Conservation (phyloP, 2,329 filamentous ascomycete genomes). For the Diaporthe aspalathi region DNA sequence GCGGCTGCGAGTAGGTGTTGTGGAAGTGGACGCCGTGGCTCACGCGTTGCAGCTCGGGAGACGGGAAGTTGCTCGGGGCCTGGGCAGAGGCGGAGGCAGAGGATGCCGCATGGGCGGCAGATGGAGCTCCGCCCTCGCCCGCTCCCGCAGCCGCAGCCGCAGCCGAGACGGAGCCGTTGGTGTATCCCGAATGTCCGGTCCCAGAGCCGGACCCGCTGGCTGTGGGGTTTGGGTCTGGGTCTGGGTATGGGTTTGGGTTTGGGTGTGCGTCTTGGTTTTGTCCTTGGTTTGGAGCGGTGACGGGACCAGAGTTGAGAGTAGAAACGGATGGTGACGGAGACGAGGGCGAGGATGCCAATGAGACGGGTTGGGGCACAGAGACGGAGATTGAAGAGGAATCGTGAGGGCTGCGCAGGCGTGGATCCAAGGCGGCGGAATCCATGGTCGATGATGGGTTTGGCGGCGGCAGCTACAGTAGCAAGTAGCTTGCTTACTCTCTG, state of each 20-base stretch:
- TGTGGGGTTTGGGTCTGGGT: neutral
- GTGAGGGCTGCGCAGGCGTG: constrained; percentile 38
- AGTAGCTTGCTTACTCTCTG: neutral
- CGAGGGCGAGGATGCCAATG: constrained; percentile 8
- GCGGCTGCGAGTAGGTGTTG: neutral
- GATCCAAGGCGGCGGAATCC: constrained; percentile 39
- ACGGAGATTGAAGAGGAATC: constrained; percentile 34
- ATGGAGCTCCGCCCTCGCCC: neutral
- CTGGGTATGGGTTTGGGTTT: too few relatives aligned
- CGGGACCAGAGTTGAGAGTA: constrained; percentile 3
- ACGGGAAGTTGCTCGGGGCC: constrained; percentile 29
- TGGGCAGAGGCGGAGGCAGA: constrained; percentile 21
- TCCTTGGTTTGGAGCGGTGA: neutral
- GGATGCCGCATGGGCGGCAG: constrained; percentile 10
- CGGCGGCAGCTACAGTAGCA: constrained; percentile 17
- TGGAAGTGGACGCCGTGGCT: constrained; percentile 12
- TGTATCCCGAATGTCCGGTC: neutral
- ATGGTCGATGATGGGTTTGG: constrained; percentile 17
- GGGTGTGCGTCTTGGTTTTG: neutral
- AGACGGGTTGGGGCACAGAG: constrained; percentile 12
- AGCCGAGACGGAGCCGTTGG: constrained; percentile 22
- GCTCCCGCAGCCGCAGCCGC: too few relatives aligned
- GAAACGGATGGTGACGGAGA: constrained; percentile 18
- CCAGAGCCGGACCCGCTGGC: constrained; percentile 20
- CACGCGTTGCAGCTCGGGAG: constrained; percentile 30